Evolutionary conservation across 164 flowering plant species (phyloP), one percentile per base, ranked within the genome.

Genomic region (Vitis rotundifolia): DNA sequence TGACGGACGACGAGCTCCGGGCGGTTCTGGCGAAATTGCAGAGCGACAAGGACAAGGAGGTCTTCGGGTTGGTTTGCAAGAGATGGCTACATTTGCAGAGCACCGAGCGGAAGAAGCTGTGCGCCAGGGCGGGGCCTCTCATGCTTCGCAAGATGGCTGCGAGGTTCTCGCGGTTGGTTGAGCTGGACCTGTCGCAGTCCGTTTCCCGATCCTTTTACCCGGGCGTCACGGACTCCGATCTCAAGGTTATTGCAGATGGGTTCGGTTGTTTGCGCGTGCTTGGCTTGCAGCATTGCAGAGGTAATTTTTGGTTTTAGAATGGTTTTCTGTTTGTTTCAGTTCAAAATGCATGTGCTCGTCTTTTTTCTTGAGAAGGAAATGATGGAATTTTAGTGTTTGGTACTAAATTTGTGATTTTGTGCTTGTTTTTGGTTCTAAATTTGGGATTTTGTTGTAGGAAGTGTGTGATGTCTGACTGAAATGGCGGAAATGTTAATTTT

Each of bases 31-130:
- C 84, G 8, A 86, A 77, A 81, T 68, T 96, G 50, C 80, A 78
- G 19, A 63, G 62, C 60, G 84, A 88, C n/a, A 80, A 84, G 76
- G 99, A 91, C 76, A 93, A 85, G 78, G 95, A 90, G 44, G 76
- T 64, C 0, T 96, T 93, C 65, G 92, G 94, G 1, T 76, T 96
- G 56, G 99, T 93, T 4, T 96, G 99, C 82, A 93, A 91, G 83
- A 69, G 94, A 70, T 96, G 99, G 99, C 79, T 95, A 53, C 69
- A 59, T 50, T 62, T 95, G 68, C 98, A 93, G 85, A 95, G 98
- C 85, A 78, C 92, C 13, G 92, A 91, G 69, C 75, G 97, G 84
- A 87, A 75, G 85, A 90, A 78, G 84, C 91, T 96, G 16, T 80
- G 88, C n/a, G 94, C 84, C 3, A 89, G 98, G 2, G 98, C 99